Conservation (phyloP, 345 rosid species). For the Gossypium stocksii region DNA sequence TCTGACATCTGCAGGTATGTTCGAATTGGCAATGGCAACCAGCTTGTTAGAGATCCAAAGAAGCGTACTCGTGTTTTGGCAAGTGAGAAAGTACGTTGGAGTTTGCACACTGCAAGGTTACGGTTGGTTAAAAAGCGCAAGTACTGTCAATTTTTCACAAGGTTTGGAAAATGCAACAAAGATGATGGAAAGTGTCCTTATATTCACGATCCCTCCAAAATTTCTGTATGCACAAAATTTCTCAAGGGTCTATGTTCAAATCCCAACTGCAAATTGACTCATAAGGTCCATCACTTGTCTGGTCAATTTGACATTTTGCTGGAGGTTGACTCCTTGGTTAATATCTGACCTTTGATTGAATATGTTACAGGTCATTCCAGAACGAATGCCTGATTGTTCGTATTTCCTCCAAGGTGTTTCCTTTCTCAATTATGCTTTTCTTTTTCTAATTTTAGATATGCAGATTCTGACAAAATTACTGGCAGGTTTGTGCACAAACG, state of each 20-base stretch:
- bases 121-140: slow-evolving; percentile 73
- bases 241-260: slow-evolving; percentile 73
- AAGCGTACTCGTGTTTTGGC: slow-evolving; percentile 82
- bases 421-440: slow-evolving; percentile 10
- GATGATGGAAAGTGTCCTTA: slow-evolving; percentile 85
- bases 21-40: slow-evolving; percentile 89
- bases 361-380: slow-evolving; percentile 82
- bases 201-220: slow-evolving; percentile 87
- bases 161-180: slow-evolving; percentile 97
- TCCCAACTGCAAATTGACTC: slow-evolving; percentile 84
- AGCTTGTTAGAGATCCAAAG: slow-evolving; percentile 94
- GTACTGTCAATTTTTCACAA: slow-evolving; percentile 92
- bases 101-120: slow-evolving; percentile 85
- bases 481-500: slow-evolving; percentile 87
- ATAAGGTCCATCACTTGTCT: slow-evolving; percentile 53
- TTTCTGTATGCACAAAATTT: slow-evolving; percentile 93
- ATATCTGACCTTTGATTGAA: slow-evolving; percentile 15
- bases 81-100: slow-evolving; percentile 95
- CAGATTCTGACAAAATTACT: slow-evolving; percentile 19
- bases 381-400: slow-evolving; percentile 97
- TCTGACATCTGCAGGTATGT: slow-evolving; percentile 64
- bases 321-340: slow-evolving; percentile 14
- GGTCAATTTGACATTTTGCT: slow-evolving; percentile 11
- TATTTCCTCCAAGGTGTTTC: slow-evolving; percentile 78
- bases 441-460: not conserved